These are phyloP conservation scores for Aschersonia sp. DNA, from an alignment of 2,329 filamentous ascomycete species.

Conservation along the genomic window DNA sequence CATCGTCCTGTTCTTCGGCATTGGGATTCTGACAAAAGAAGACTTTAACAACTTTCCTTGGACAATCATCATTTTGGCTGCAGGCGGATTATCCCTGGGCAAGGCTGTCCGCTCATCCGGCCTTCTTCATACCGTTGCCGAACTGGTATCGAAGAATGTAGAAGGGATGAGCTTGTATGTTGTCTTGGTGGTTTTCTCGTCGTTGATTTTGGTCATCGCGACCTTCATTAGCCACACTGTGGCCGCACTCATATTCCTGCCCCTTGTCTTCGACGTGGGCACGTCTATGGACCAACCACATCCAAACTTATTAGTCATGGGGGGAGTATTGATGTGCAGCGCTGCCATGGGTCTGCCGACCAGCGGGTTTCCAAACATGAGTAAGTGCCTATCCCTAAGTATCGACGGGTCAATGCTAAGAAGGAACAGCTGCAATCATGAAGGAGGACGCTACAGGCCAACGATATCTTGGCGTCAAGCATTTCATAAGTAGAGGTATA, in stretches of 20 bases:
- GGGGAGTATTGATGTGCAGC: slow-evolving; percentile 85
- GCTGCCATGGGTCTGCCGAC: slow-evolving; percentile 94
- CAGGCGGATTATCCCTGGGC: slow-evolving; percentile 80
- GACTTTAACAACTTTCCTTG: slow-evolving; percentile 99
- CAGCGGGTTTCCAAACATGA: slow-evolving; percentile 98
- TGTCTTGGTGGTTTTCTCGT: slow-evolving; percentile 73
- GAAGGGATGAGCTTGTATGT: slow-evolving; percentile 71
- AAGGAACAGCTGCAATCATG: slow-evolving; percentile 74
- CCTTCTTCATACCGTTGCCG: slow-evolving; percentile 75
- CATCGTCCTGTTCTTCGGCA: slow-evolving; percentile 90
- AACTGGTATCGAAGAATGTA: slow-evolving; percentile 58
- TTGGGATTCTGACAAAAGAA: slow-evolving; percentile 91
- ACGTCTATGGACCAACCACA: slow-evolving; percentile 75
- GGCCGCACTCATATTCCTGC: slow-evolving; percentile 85
- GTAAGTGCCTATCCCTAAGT: slow-evolving; percentile 41
- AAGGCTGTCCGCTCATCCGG: slow-evolving; percentile 92
- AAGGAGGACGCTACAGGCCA: slow-evolving; percentile 93
- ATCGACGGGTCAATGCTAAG: slow-evolving; percentile 8
- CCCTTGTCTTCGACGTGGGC: slow-evolving; percentile 78
- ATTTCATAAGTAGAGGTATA: slow-evolving; percentile 89
- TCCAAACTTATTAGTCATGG: slow-evolving; percentile 92
- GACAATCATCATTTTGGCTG: slow-evolving; percentile 98
- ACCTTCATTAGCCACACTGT: slow-evolving; percentile 98
- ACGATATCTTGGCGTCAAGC: slow-evolving; percentile 78
- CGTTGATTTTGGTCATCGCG: slow-evolving; percentile 77